Base-by-base conservation (phyloP, 768 basidiomycete genomes). In the Peribolospora kevripleyi region DNA sequence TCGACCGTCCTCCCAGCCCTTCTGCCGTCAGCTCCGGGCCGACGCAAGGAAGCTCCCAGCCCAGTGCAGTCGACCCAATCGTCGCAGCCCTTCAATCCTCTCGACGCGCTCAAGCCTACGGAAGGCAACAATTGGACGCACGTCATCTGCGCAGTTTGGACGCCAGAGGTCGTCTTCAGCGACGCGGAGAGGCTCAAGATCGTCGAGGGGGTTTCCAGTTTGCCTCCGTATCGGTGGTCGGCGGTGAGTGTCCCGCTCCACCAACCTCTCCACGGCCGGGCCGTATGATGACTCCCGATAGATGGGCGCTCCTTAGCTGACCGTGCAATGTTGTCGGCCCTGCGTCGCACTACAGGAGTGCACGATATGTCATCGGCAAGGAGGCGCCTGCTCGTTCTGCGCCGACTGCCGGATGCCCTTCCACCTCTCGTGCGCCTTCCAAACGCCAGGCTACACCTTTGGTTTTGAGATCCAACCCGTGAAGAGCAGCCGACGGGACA, bases 381-480 rank as follows among this genome's bases (percentile, higher is more conserved):
- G 72, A 42, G 91, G 91, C 6, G 84, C 84, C 3, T 81, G 82
- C 46, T 72, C 90, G 39, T 76, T 78, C 47, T 98, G 93, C 69
- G 75, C 70, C 46, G 86, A 87, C 62, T 95, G 93, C 65, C 67
- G 69, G 11, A 76, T 73, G 52, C 78, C 82, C 60, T 87, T 80
- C 65, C 93, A 98, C 65, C 73, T 80, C 6, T 80, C 84, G 0
- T 98, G 93, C 66, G 93, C 86, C 14, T 95, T 85, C 84, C 75
- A 73, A 53, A 71, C 78, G 46, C 25, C 25, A 25, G 81, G 81
- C 0, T 77, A 81, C 69, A 80, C 73, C 60, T 88, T 97, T 60
- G 88, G 85, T 39, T 93, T 98, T 67, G 90, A 97, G 69, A 76
- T 97, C 46, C 81, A 81, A 62, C 75, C 80, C 42, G 86, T 82